Base-by-base conservation (phyloP, 2,329 filamentous ascomycete species). In the Lasiodiplodia citricola region DNA sequence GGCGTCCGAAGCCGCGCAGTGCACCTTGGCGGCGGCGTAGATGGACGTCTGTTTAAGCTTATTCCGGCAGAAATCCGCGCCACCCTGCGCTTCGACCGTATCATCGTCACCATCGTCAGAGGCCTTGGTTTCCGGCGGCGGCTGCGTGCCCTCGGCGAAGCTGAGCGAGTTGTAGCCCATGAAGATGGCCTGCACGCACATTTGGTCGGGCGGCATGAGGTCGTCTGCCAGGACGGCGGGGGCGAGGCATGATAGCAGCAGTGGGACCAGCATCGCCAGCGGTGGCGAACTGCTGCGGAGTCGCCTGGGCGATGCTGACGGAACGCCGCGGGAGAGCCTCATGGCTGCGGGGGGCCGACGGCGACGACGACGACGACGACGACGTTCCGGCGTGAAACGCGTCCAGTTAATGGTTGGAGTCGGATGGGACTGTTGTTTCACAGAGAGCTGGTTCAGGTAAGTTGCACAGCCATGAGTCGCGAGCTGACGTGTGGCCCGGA, bases 121-220 rank as follows among this genome's bases (percentile, higher is more conserved):
- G 44, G n/a, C 18, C 5, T 47, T 47, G n/a, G 18, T 21, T 8
- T 18, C n/a, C 44, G 44, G n/a, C 44, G 44, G 41, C 4, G 41
- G 18, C 18, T 4, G 11, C 14, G 23, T 10, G 13, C 2, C n/a
- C 23, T 63, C 60, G 25, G 44, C 47, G 60, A 64, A 64, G 47
- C 23, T 52, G 25, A 64, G 60, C 44, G 28, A 37, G 47, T 51
- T 52, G 60, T 52, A 52, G 28, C 28, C 60, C 60, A 64, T 64
- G 47, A 64, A 64, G 25, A 64, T 21, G 21, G 60, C 60, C 14
- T 52, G 60, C 16, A 64, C 60, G 47, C 60, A 64, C 16, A 64
- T n/a, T 47, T 38, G 60, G n/a, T 64, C 60, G 7, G 60, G 60
- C 13, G 60, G n/a, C 8, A 64, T 47, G 6, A 64, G 60, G 13